phyloP scores from a whole-genome alignment of 805 yeast genomes.

The Ogataea corticis region DNA sequence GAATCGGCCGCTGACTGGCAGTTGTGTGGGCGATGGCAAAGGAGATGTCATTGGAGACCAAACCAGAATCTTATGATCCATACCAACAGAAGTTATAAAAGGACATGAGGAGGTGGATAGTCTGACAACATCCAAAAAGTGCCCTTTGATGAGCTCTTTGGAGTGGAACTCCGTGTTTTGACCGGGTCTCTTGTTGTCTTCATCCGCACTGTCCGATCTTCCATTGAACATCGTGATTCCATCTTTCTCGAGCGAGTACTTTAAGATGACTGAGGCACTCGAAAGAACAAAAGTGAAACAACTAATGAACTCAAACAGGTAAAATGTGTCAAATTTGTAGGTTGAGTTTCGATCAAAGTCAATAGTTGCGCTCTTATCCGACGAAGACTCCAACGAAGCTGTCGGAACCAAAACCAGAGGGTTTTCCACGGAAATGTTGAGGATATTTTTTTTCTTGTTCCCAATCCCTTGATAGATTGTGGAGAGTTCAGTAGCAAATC shows the following conservation, averaged over 20 bases:
- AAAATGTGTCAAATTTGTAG: slow-evolving; percentile 50
- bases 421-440: slow-evolving; percentile 26
- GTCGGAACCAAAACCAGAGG: slow-evolving; percentile 27
- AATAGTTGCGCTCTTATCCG: slow-evolving; percentile 10
- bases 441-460: slow-evolving; percentile 8
- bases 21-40: slow-evolving; percentile 45
- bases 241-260: slow-evolving; percentile 34
- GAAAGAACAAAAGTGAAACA: slow-evolving; percentile 53
- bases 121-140: slow-evolving; percentile 61
- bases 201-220: slow-evolving; percentile 10
- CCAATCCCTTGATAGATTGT: slow-evolving; percentile 10
- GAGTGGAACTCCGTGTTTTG: slow-evolving; percentile 27
- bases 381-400: slow-evolving; percentile 6
- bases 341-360: slow-evolving; percentile 29
- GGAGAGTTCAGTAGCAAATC: slow-evolving; percentile 30
- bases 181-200: slow-evolving; percentile 11
- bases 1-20: slow-evolving; percentile 43
- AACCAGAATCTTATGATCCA: slow-evolving; percentile 68
- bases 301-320: slow-evolving; percentile 55
- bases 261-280: slow-evolving; percentile 46
- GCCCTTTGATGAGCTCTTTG: slow-evolving; percentile 50
- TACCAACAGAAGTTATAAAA: slow-evolving; percentile 67
- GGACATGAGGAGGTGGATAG: slow-evolving; percentile 62
- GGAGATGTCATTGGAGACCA: slow-evolving; percentile 69
- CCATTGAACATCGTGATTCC: slow-evolving; percentile 16